Conservation (phyloP, 345 rosid genomes). For the Gossypium thurberi region DNA sequence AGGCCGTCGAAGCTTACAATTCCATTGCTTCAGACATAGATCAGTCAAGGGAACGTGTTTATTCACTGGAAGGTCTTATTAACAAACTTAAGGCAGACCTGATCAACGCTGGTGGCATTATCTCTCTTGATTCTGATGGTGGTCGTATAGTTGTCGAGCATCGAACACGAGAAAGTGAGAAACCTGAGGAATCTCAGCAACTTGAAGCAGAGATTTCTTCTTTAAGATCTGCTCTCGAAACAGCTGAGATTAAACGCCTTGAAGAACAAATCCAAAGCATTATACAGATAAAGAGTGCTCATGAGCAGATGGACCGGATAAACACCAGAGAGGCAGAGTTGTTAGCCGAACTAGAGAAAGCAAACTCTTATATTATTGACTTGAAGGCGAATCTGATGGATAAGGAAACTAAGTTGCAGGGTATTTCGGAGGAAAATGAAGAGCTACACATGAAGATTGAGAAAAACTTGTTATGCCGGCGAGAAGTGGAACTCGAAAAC, state of each 20-base stretch:
- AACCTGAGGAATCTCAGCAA: conserved; percentile 32
- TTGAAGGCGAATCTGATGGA: conserved; percentile 75
- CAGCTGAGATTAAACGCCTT: conserved; percentile 33
- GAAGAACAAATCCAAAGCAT: conserved; percentile 38
- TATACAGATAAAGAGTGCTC: conserved; percentile 39
- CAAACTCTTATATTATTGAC: conserved; percentile 50
- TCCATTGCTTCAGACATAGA: conserved; percentile 62
- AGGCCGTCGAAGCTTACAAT: conserved; percentile 51
- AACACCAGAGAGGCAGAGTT: conserved; percentile 49
- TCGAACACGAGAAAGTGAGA: conserved; percentile 23
- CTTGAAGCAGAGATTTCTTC: conserved; percentile 43
- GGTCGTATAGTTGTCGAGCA: conserved; percentile 22
- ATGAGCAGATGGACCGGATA: conserved; percentile 43
- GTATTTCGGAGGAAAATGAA: conserved; percentile 70
- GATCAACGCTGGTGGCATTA: conserved; percentile 5
- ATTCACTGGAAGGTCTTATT: conserved; percentile 44
- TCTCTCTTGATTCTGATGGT: conserved; percentile 11
- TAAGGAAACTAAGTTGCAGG: conserved; percentile 75
- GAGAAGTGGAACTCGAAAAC: conserved; percentile 31
- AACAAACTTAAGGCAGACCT: conserved; percentile 27
- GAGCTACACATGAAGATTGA: conserved; percentile 39
- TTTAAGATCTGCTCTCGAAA: conserved; percentile 51
- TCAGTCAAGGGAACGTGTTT: conserved; percentile 50
- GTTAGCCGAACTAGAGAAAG: conserved; percentile 48
- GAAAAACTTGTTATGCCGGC: conserved; percentile 22